Conservation (phyloP, 1,139 yeast species). For the Diutina scorzettiae region DNA sequence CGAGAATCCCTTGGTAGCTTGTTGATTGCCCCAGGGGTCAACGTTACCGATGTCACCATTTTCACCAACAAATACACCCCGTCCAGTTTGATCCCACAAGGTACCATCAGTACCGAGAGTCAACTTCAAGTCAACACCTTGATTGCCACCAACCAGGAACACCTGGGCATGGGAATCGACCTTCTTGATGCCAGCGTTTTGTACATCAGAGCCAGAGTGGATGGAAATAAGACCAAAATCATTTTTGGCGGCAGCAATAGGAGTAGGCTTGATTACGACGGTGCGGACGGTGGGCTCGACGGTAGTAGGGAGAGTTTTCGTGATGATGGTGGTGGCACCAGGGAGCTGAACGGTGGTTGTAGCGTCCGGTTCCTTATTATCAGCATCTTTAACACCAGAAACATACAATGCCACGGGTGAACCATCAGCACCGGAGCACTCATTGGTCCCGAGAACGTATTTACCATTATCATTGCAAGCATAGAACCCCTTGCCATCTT, state of each 20-base stretch:
- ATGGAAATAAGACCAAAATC: conserved; percentile 1
- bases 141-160: conserved; percentile 4
- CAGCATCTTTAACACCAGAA: not conserved
- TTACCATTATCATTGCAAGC: not conserved
- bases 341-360: not conserved
- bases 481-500: not conserved
- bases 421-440: not conserved
- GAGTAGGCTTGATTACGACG: too few species aligned
- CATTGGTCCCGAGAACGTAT: not conserved
- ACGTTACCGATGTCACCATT: conserved; percentile 5
- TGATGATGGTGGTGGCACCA: not conserved
- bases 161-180: conserved; percentile 1
- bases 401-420: not conserved
- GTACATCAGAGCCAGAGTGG: not conserved
- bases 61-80: conserved; percentile 2
- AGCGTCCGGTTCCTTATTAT: not conserved
- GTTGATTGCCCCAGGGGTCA: conserved; percentile 6
- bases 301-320: not conserved
- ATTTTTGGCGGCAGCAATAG: not conserved
- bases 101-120: not conserved
- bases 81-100: conserved; percentile 1
- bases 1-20: conserved; percentile 1
- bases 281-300: not conserved
- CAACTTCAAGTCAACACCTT: conserved; percentile 1
- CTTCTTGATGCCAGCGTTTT: conserved; percentile 5